A percentile compares a stretch with the other conserved stretches of the same genome.
These are phyloP conservation scores for Fraxinus dipetala DNA, from an alignment of 305 asterid genomes.

Conservation along the genomic window DNA sequence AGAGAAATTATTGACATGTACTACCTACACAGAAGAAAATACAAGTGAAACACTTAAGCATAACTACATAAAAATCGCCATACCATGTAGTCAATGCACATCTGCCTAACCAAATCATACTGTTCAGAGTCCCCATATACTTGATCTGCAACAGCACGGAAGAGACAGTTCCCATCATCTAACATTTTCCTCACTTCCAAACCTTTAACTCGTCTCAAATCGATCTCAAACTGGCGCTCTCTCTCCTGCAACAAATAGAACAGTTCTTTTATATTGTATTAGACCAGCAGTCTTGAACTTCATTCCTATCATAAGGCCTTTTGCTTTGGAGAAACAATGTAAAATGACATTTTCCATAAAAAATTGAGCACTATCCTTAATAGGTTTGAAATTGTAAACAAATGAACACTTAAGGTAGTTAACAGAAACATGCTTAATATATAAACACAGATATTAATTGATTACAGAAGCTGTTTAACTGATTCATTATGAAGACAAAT, in stretches of 20 bases:
- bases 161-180: conserved; percentile 97
- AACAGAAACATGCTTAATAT: conserved; percentile 8
- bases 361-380: background rate
- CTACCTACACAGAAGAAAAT: background rate
- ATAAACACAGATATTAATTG: background rate
- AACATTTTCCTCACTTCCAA: conserved; percentile 90
- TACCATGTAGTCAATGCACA: conserved; percentile 99
- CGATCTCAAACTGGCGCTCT: conserved; percentile 86
- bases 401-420: conserved; percentile 6
- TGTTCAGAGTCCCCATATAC: conserved; percentile 94
- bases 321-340: conserved; percentile 9
- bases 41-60: background rate
- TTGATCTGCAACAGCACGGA: conserved; percentile 99
- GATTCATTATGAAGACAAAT: background rate
- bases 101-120: conserved; percentile 89
- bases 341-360: conserved; percentile 9
- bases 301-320: conserved; percentile 18
- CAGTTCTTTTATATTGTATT: conserved; percentile 7
- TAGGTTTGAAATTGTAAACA: background rate
- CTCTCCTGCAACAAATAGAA: conserved; percentile 63
- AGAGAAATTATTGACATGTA: background rate
- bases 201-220: conserved; percentile 79
- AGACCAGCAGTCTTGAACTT: conserved; percentile 3
- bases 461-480: conserved; percentile 3
- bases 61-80: conserved; percentile 16